These are phyloP conservation scores for Trichosporon sp. DNA, from an alignment of 1,284 basidiomycete species.

Conservation along the genomic window DNA sequence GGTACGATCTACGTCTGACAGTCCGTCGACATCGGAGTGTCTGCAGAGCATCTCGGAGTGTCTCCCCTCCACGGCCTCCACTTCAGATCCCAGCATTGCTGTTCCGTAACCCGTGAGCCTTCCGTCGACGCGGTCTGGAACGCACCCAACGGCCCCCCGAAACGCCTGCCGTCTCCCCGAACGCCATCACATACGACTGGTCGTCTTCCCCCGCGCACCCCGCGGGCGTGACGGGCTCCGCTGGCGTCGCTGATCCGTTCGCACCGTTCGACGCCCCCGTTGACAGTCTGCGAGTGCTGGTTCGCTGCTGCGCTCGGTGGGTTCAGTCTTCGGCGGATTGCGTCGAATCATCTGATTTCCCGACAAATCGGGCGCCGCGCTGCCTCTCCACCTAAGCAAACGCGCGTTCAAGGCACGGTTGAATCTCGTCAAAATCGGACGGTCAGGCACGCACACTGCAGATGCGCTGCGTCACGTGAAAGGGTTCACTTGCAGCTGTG, in stretches of 20 bases:
- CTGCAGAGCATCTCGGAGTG: background rate
- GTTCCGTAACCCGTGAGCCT: too few relatives aligned
- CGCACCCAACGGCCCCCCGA: background rate
- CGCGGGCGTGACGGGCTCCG: slow-evolving; percentile 10
- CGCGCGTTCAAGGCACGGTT: slow-evolving; percentile 3
- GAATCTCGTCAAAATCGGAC: slow-evolving; percentile 9
- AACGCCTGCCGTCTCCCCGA: background rate
- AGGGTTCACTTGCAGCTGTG: background rate
- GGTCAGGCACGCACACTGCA: background rate
- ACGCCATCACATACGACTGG: background rate
- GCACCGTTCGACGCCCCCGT: background rate
- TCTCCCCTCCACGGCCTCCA: background rate
- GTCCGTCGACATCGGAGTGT: slow-evolving; percentile 17
- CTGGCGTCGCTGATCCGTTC: background rate
- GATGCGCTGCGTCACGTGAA: background rate
- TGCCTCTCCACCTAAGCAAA: background rate
- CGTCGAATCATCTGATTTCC: slow-evolving; percentile 1
- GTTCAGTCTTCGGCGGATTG: background rate
- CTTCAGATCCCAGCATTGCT: background rate
- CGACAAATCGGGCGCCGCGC: slow-evolving; percentile 11
- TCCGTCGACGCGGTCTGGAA: background rate
- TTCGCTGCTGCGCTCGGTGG: background rate
- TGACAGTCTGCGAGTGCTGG: background rate
- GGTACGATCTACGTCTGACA: background rate
- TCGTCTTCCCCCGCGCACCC: slow-evolving; percentile 4